Base-by-base conservation (phyloP, 169 alveolate genomes). In the Blepharisma undulans region DNA sequence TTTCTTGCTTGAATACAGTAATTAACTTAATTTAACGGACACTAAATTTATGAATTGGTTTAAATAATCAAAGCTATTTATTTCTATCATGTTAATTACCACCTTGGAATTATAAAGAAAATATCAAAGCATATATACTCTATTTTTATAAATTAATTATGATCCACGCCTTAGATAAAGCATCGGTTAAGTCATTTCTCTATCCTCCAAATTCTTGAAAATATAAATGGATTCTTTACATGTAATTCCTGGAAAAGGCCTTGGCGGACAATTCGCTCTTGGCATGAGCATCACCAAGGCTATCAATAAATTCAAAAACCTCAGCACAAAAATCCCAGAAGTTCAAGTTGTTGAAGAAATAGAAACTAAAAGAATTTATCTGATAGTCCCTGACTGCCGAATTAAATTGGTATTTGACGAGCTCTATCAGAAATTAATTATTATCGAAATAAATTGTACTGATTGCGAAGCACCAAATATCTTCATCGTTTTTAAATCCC, bases 331-430 rank as follows among this genome's bases (percentile, higher is more conserved):
- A 29, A 21, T 78, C 29, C 86, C 34, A 78, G 25, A 32, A 21
- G 60, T 78, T 21, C 34, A 78, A 25, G 34, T 78, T 25, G 60
- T 78, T 14, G 86, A 78, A 14, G 86, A 78, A 32, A 29, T 36
- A 21, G 25, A 22, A 21, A 29, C 86, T 27, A 78, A 78, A 78
- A 27, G 86, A 29, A 78, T 78, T 21, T 27, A 27, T 78, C 29
- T 78, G 29, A 32, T 27, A 25, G 34, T 78, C 86, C 86, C 86
- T 21, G 86, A 78, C 10, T 78, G 71, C 86, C 86, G 86, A 78
- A 32, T 78, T 25, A 78, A 78, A 32, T 32, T 78, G 86, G 34
- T 78, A 29, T 78, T 78, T 36, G 86, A 78, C 60, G 86, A 78
- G 29, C 60, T 25, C 60, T 78, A 78, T 32, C 86, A 78, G 34